Evolutionary conservation across 192 early-diverging fungal genomes (phyloP), one percentile per base, ranked within the genome.

Genomic region (Pilobolus umbonatus): DNA sequence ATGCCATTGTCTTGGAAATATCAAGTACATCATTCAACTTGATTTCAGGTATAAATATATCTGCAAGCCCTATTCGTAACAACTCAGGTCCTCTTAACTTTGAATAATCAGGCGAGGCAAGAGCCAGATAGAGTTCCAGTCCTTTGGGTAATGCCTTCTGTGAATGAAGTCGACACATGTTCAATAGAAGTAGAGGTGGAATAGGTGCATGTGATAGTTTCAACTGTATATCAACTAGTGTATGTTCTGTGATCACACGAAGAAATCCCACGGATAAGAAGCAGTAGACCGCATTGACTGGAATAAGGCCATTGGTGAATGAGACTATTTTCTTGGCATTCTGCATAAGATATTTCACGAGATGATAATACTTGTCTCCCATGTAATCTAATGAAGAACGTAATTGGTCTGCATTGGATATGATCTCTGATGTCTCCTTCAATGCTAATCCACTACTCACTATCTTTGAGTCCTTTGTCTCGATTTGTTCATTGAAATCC

Each of bases 41-140:
- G 26, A 47, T 48, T 4, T 72, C 72, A 0, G 78, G 73, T 12
- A 80, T 47, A 54, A 80, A 80, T 39, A 68, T 65, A 51, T 80
- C 78, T 0, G 70, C 72, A 11, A 80, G 24, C 3, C 75, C 78
- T 3, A 80, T 57, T 35, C 69, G 46, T 1, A 71, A 51, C 32
- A 80, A 43, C 40, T 80, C 78, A 4, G 78, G 78, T 2, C 71
- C 78, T 21, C 78, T 69, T 1, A 80, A 54, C 14, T 44, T 46
- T 4, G 34, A 30, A 21, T 76, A 54, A 5, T 74, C 61, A 43
- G 75, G 57, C 2, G 71, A 66, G 6, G 63, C 65, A 15, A 76
- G 60, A 4, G 75, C 69, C 9, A 80, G 57, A 49, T 76, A 80
- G 11, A 69, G 42, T 1, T 60, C 72, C 0, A 66, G 45, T 5